phyloP scores from a whole-genome alignment of 148 eudicot genomes.

The Amaranthus palmeri region DNA sequence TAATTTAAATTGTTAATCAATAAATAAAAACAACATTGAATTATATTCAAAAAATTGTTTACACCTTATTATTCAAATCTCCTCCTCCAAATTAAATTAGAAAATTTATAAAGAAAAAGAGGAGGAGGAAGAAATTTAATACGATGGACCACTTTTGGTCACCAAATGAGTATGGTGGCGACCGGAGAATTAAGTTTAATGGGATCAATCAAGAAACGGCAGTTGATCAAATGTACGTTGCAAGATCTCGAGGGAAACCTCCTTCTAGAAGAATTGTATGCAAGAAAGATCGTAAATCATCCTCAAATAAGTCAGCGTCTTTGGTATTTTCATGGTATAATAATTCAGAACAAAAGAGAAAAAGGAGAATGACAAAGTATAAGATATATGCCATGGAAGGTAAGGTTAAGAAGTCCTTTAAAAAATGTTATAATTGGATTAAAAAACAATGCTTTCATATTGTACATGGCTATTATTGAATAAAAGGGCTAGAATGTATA shows the following conservation, averaged over 20 bases:
- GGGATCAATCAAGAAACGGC: constrained; percentile 8
- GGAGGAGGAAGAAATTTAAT: neutral
- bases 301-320: constrained; percentile 10
- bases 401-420: constrained; percentile 34
- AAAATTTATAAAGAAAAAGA: neutral
- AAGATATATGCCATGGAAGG: constrained; percentile 41
- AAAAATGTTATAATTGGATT: constrained; percentile 39
- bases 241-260: constrained; percentile 17
- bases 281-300: constrained; percentile 1
- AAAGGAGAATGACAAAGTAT: constrained; percentile 41
- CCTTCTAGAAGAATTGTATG: neutral
- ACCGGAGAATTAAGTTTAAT: constrained; percentile 22
- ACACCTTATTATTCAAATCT: neutral
- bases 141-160: constrained; percentile 23
- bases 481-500: too few relatives aligned
- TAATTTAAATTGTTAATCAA: too few relatives aligned
- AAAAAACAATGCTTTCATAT: constrained; percentile 31
- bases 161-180: constrained; percentile 16
- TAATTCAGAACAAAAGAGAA: constrained; percentile 36
- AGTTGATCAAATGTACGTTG: constrained; percentile 31
- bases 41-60: neutral
- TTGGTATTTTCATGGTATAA: constrained; percentile 29
- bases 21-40: neutral
- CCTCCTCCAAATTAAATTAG: neutral
- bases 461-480: constrained; percentile 31